Base-by-base conservation (phyloP, 2,329 filamentous ascomycete species). In the Nectriaceae sp. region DNA sequence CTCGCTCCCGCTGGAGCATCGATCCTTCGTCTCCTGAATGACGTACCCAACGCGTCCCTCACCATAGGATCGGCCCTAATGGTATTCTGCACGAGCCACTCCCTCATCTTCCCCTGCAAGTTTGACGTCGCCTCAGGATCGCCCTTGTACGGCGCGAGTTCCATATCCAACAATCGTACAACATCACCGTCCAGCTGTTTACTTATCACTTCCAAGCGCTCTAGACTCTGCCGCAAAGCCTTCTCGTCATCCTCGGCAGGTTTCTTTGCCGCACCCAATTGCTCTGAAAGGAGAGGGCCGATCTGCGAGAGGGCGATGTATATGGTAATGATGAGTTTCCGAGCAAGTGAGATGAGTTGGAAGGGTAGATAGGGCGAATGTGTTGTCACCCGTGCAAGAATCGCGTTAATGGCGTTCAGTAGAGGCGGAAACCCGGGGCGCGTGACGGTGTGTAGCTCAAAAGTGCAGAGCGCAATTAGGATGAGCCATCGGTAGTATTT, bases 81-180 rank as follows among this genome's bases (percentile, higher is more conserved):
- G 13, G 86, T 92, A 64, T 95, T 95, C 67, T 95, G 85, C 42
- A 97, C 84, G 58, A 97, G 75, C 80, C 90, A 96, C 62, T 94
- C 89, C 70, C 86, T 88, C 71, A 97, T 81, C 61, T 87, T 88
- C 35, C 79, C 78, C 53, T 84, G 80, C 15, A 73, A 53, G 33
- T 83, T 83, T 38, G 75, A 75, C 40, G 87, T 73, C n/a, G 76
- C 77, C 52, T 81, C 78, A 29, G 79, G 72, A 62, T 95, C 87
- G n/a, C 85, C 86, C 42, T 78, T 82, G 69, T 91, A 97, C 0
- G 93, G 93, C 44, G 84, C 84, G 68, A 92, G 80, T 62, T 95
- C 90, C 66, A 96, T 76, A 40, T 87, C 84, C 65, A 96, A 72
- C 51, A 96, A 68, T 46, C 87, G 77, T 5, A 74, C 73, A 0